A percentile compares a stretch with the other conserved stretches of the same genome.
phyloP scores from a whole-genome alignment of 75 land plant species.

The Azolla pinnata region DNA sequence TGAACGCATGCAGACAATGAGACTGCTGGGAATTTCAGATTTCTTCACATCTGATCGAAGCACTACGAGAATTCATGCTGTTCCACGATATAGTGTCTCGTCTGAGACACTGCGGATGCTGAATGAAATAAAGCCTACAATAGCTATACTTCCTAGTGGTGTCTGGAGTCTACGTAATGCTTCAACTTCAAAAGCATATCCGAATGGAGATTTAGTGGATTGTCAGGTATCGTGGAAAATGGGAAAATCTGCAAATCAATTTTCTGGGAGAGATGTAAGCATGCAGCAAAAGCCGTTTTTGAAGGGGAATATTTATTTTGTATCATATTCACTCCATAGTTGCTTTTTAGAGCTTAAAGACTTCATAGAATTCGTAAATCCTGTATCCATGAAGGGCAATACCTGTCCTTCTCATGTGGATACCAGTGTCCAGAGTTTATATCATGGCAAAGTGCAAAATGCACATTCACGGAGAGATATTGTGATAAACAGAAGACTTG shows the following conservation, averaged over 20 bases:
- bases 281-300: too few species aligned
- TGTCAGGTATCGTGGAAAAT: neutral
- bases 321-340: conserved; percentile 54
- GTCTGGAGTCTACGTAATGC: neutral
- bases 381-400: conserved; percentile 37
- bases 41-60: conserved; percentile 47
- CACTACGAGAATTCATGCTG: conserved; percentile 54
- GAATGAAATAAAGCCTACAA: conserved; percentile 48
- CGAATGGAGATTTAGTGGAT: neutral
- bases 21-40: conserved; percentile 41
- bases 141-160: conserved; percentile 66
- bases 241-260: neutral
- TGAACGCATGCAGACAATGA: conserved; percentile 59
- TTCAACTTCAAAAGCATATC: neutral
- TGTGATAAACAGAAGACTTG: too few species aligned
- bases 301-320: conserved; percentile 31
- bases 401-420: conserved; percentile 32
- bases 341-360: conserved; percentile 46
- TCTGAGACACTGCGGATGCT: conserved; percentile 36
- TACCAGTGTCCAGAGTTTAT: conserved; percentile 24
- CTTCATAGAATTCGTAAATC: conserved; percentile 38
- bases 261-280: conserved; percentile 14
- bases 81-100: conserved; percentile 58
- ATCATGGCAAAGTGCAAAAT: neutral
- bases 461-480: neutral